Base-by-base conservation (phyloP, 116 monocot genomes). In the Zostera marina region DNA sequence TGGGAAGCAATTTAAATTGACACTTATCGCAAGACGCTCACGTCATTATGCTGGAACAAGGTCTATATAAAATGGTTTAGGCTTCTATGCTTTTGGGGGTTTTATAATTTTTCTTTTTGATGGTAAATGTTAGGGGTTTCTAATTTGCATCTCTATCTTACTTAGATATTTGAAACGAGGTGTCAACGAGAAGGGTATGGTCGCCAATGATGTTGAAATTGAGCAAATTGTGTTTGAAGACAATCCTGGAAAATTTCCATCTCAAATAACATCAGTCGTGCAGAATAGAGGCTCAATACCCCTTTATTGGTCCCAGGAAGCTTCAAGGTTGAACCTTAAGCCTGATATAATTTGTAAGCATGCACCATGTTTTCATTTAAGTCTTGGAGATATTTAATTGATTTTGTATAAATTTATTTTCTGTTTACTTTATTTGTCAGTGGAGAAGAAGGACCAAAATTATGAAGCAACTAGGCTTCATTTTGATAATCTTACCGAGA, bases 11-110 rank as follows among this genome's bases (percentile, higher is more conserved):
- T 82, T 89, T 63, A 68, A 47, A 52, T 74, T 96, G 73, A 85
- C 85, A 9, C 80, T 96, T 41, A 82, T 96, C 57, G 85, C 80
- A 53, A 82, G 96, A 53, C 85, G 96, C 40, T 96, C 96, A 26
- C 82, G 89, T 12, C 74, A 96, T 74, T 85, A 76, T 82, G 96
- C 96, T 61, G 96, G 96, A 39, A 88, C 96, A 54, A 88, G 96
- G 96, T 96, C 63, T 17, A 22, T 52, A 39, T 38, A 17, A 52
- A 23, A 13, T 2, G 11, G 8, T 9, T 19, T 56, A 32, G 9
- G 11, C 56, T n/a, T 7, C 15, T 32, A 2, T 32, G 32, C 32
- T 3, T 32, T 32, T 32, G 2, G 32, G 32, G 32, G 32, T 32
- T 32, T 32, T n/a, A n/a, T n/a, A n/a, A n/a, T n/a, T n/a, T n/a